Conservation (phyloP, 1,284 basidiomycete genomes). For the Malassezia yamatoensis region DNA sequence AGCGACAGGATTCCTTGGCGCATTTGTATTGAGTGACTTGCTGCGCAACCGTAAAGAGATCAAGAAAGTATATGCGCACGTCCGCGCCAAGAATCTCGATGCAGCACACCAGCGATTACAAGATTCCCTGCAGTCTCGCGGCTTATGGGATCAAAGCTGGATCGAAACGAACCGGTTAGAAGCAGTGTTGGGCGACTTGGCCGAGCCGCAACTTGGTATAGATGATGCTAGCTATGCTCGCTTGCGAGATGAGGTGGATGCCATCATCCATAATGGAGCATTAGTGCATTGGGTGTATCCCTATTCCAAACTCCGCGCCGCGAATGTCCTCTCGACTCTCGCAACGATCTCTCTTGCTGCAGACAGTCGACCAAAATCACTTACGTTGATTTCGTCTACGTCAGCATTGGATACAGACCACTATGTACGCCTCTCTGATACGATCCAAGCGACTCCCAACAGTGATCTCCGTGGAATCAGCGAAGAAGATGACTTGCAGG, state of each 20-base stretch:
- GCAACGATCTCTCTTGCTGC: conserved; percentile 70
- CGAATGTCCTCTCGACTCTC: conserved; percentile 83
- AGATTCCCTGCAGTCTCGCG: conserved; percentile 68
- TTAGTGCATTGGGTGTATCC: conserved; percentile 99
- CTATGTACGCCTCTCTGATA: conserved; percentile 77
- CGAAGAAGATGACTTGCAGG: conserved; percentile 84
- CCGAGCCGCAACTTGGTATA: conserved; percentile 65
- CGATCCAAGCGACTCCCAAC: conserved; percentile 18
- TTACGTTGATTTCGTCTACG: conserved; percentile 90
- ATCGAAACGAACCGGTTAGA: conserved; percentile 61
- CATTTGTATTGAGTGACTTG: conserved; percentile 77
- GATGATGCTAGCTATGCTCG: conserved; percentile 59
- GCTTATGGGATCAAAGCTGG: conserved; percentile 91
- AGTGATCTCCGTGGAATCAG: conserved; percentile 57
- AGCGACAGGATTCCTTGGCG: conserved; percentile 92
- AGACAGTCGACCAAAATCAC: conserved; percentile 59
- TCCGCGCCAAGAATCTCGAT: conserved; percentile 62
- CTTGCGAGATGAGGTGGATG: conserved; percentile 67
- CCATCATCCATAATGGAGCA: conserved; percentile 88
- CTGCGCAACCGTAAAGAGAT: conserved; percentile 58
- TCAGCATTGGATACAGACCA: conserved; percentile 82
- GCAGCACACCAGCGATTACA: conserved; percentile 64
- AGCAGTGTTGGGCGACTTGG: conserved; percentile 79
- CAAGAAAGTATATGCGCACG: conserved; percentile 78
- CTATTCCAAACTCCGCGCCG: conserved; percentile 78